These are phyloP conservation scores for Trifolium dubium DNA, from an alignment of 306 rosid genomes.

Conservation along the genomic window DNA sequence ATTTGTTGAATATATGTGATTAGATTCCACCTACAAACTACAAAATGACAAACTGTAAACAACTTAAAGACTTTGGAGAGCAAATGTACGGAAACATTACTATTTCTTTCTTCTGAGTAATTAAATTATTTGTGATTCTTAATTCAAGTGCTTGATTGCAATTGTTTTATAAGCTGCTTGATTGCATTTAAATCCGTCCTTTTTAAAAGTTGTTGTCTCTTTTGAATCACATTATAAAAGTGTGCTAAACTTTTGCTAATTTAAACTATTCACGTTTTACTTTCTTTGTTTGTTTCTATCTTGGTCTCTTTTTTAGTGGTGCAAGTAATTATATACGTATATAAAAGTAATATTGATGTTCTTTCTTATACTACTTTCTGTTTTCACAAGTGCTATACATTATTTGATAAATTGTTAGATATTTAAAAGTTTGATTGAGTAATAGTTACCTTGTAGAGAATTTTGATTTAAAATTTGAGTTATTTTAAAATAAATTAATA, in stretches of 20 bases:
- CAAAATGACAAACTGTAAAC: background rate
- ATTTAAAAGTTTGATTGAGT: no score
- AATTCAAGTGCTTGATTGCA: background rate
- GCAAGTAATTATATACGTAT: background rate
- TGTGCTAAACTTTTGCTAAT: conserved; percentile 32
- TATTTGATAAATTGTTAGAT: background rate
- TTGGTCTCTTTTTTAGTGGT: background rate
- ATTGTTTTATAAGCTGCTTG: background rate
- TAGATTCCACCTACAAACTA: no score
- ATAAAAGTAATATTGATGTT: background rate
- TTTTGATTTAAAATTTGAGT: no score
- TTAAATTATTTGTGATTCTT: background rate
- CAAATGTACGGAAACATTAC: background rate
- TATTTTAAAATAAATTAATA: no score
- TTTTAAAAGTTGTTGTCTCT: conserved; percentile 36
- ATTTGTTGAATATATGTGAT: no score
- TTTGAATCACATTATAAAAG: conserved; percentile 38
- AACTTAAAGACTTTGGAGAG: background rate
- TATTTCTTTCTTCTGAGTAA: background rate
- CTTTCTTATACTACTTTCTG: background rate
- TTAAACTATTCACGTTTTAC: conserved; percentile 21
- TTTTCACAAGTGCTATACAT: background rate
- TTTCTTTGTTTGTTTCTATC: conserved; percentile 24
- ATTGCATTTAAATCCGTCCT: conserved; percentile 35
- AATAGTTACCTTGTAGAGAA: no score